Percentiles rank a stretch among this genome's conserved stretches.
Conservation (phyloP, 2,329 filamentous ascomycete genomes). For the Emericellopsis atlantica region DNA sequence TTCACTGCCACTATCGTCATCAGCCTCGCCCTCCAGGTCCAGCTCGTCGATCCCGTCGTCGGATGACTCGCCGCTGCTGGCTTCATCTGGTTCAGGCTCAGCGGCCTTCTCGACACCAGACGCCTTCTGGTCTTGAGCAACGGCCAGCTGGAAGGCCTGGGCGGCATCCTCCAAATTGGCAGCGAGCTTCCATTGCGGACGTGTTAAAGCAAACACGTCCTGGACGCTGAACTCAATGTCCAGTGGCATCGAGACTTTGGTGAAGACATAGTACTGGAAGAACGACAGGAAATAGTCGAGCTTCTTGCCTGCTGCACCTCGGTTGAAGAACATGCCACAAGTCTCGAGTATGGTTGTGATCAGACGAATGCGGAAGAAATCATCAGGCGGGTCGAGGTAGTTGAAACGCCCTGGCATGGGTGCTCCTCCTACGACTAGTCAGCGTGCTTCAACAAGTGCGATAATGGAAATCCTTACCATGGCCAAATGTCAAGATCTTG, state of each 20-base stretch:
- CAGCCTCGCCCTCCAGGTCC: conserved; percentile 43
- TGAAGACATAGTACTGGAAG: conserved; percentile 91
- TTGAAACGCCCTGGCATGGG: conserved; percentile 69
- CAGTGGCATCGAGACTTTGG: conserved; percentile 84
- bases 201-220: conserved; percentile 73
- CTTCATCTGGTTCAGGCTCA: conserved; percentile 66
- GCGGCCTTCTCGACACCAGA: conserved; percentile 55
- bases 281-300: conserved; percentile 95
- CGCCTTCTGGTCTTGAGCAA: conserved; percentile 78
- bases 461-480: conserved; percentile 36
- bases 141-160: conserved; percentile 73
- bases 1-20: conserved; percentile 45
- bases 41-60: conserved; percentile 65
- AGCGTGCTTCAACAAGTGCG: conserved; percentile 1
- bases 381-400: conserved; percentile 75
- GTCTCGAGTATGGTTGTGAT: conserved; percentile 86
- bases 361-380: conserved; percentile 90
- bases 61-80: conserved; percentile 55
- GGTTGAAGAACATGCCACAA: conserved; percentile 91
- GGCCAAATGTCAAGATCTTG: conserved; percentile 85
- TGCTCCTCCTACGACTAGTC: conserved; percentile 47
- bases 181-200: conserved; percentile 87
- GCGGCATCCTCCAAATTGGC: conserved; percentile 72
- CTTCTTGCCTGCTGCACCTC: conserved; percentile 89
- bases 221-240: conserved; percentile 95